These are phyloP conservation scores for Penicillium sp. DNA, from an alignment of 2,329 filamentous ascomycete genomes.

Conservation along the genomic window DNA sequence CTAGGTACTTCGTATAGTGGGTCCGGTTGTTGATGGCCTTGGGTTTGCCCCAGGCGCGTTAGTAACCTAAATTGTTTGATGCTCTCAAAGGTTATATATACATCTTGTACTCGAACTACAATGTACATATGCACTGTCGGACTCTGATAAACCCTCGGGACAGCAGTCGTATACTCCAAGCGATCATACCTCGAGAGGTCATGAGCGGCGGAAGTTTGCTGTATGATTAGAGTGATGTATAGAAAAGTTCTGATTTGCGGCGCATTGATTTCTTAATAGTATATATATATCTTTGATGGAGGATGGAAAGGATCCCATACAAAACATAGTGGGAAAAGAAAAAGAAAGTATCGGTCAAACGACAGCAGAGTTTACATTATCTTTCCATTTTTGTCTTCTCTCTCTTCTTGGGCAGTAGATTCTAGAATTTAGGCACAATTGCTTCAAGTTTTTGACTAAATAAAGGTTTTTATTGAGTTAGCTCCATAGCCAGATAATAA, in stretches of 20 bases:
- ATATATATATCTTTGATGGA: background rate
- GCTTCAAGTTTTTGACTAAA: background rate
- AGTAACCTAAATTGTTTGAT: background rate
- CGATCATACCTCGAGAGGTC: background rate
- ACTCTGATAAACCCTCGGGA: too few relatives aligned
- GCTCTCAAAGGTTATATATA: background rate
- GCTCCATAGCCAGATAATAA: background rate
- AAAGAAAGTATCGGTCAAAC: background rate
- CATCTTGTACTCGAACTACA: background rate
- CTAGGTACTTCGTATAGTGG: background rate
- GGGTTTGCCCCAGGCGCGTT: background rate
- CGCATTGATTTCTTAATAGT: background rate
- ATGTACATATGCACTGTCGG: background rate
- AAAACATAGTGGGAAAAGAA: background rate
- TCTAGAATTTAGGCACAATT: background rate
- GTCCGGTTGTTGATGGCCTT: too few relatives aligned
- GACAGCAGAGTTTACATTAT: background rate
- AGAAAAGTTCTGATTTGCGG: too few relatives aligned
- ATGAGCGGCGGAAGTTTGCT: background rate
- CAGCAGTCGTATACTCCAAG: background rate
- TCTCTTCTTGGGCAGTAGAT: background rate
- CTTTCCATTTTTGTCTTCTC: background rate
- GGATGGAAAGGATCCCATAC: background rate
- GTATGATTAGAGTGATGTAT: background rate
- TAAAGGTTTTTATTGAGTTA: background rate